These are phyloP conservation scores for Eucalyptus microcorys DNA, from an alignment of 345 rosid species.

Conservation along the genomic window DNA sequence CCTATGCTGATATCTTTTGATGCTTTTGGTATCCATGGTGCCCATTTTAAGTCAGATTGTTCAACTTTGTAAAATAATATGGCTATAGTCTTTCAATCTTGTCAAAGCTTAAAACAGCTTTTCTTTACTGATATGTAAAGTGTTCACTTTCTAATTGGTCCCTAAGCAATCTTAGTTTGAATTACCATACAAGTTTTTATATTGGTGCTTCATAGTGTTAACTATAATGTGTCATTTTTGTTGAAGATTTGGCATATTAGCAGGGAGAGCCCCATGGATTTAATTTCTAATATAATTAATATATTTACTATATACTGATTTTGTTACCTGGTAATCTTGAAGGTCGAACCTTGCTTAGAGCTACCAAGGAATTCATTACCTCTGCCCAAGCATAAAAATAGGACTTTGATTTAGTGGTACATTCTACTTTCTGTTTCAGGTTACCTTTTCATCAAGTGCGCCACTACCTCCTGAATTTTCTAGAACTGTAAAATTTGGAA, in stretches of 20 bases:
- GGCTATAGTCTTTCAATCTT: neutral
- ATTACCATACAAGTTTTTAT: neutral
- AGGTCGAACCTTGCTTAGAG: neutral
- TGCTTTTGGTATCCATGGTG: neutral
- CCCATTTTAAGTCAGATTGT: neutral
- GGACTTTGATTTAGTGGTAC: neutral
- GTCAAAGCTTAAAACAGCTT: neutral
- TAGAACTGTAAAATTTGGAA: conserved; percentile 41
- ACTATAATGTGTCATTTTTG: neutral
- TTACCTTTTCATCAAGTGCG: conserved; percentile 70
- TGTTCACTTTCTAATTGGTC: neutral
- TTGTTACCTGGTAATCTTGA: neutral
- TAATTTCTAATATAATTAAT: neutral
- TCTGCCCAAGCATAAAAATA: neutral
- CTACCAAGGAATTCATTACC: neutral
- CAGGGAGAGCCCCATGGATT: neutral
- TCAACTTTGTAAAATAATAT: neutral
- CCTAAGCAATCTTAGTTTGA: neutral
- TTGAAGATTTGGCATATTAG: neutral
- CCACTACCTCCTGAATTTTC: conserved; percentile 58
- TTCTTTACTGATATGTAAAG: neutral
- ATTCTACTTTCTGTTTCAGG: conserved; percentile 24
- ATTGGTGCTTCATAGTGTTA: neutral
- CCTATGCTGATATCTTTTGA: neutral
- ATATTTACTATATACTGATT: neutral